These are phyloP conservation scores for Backusella australiensis DNA, from an alignment of 192 early-diverging fungal genomes.

Conservation along the genomic window DNA sequence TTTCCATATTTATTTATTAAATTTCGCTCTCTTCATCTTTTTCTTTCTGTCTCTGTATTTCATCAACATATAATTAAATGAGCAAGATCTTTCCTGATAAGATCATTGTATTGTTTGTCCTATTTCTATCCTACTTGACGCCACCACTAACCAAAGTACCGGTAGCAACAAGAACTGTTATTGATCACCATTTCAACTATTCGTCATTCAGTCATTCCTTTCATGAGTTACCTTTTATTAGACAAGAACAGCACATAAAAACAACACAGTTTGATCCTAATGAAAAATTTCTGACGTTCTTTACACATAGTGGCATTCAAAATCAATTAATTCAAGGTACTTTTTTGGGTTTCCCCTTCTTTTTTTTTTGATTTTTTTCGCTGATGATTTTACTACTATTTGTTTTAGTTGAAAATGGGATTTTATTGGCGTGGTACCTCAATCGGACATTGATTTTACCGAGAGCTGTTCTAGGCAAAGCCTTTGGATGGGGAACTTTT, in stretches of 20 bases:
- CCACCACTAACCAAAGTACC: not conserved
- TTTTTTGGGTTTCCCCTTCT: not conserved
- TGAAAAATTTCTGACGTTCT: slow-evolving; percentile 45
- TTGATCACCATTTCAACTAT: not conserved
- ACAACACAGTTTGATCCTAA: slow-evolving; percentile 6
- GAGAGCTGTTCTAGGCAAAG: slow-evolving; percentile 39
- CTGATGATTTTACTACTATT: not conserved
- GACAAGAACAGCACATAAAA: not conserved
- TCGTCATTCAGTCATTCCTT: not conserved
- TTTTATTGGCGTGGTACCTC: slow-evolving; percentile 45
- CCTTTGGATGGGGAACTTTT: slow-evolving; percentile 34
- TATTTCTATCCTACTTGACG: not conserved
- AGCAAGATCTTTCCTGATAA: not conserved
- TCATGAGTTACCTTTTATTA: not conserved
- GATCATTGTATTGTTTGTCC: not conserved
- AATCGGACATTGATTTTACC: slow-evolving; percentile 53
- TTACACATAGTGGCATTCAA: slow-evolving; percentile 55
- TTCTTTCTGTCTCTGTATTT: not conserved
- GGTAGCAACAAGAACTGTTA: not conserved
- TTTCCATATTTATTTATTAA: not conserved
- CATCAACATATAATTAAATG: not conserved
- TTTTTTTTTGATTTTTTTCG: not conserved
- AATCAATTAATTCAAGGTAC: slow-evolving; percentile 44
- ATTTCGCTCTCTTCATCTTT: not conserved
- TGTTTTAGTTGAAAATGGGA: slow-evolving; percentile 45